Base-by-base conservation (phyloP, 305 asterid species). In the Fraxinus floribunda region DNA sequence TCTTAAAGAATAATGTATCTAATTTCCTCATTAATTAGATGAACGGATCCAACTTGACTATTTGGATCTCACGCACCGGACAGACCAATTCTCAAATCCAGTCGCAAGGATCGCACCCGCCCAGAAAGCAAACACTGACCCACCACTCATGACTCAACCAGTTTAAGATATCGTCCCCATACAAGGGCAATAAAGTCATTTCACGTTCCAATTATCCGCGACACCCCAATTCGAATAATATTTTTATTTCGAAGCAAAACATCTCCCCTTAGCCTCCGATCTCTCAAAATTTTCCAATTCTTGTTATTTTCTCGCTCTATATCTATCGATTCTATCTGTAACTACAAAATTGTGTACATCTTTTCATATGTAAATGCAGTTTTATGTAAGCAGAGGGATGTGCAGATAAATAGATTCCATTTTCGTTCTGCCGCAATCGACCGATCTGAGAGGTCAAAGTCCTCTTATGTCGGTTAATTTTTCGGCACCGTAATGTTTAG, bases 211-310 rank as follows among this genome's bases (percentile, higher is more conserved):
- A 85, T 86, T 81, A 88, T 86, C 91, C 88, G 84, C 84, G 84
- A 84, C 85, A 44, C 88, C 89, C 90, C 88, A 86, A 85, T 79
- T 39, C 89, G 89, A 86, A 76, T 85, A 91, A 84, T 91, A 87
- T 83, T 89, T 90, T 79, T 74, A 78, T 86, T 88, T 86, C 86
- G 73, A 84, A 82, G 84, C 87, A 52, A 84, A 76, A 80, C 86
- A 84, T 78, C 87, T 44, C 84, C 84, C 86, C 79, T 73, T 85
- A 88, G 90, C 94, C 88, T 85, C 93, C 94, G 88, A 82, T 88
- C 88, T 83, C 89, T 85, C 79, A 70, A 79, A 71, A 20, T 1
- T 60, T 86, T 85, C 88, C 83, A 78, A 7, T 26, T 76, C 72
- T 86, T 87, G 88, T 83, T 84, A 88, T 32, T 87, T 88, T 85